Evolutionary conservation across 768 basidiomycete genomes (phyloP), one percentile per base, ranked within the genome.

Genomic region (Hypholoma sublateritium): DNA sequence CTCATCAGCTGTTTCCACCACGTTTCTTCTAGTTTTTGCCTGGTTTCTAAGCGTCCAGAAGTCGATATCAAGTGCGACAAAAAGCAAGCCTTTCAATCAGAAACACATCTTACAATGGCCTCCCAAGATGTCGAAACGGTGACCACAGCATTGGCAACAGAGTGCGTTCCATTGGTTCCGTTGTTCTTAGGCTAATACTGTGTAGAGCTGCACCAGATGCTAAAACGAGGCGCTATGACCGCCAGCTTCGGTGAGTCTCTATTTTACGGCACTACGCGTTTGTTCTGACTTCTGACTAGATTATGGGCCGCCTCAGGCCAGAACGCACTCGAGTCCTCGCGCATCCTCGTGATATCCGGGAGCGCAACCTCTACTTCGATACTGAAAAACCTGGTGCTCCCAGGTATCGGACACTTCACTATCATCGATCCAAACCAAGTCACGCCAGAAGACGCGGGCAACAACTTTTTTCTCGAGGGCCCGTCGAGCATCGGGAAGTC

Each of bases 231-330:
- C 83, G 93, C 45, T 99, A 98, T 68, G 96, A 99, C 72, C 87
- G 96, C 54, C 96, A 99, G 72, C 83, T 98, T 35, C 81, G 95
- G 93, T 93, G 58, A 41, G 81, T 65, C 19, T 47, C 17, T 42
- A 37, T 34, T 49, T 39, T 49, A 24, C 17, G 17, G n/a, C 39
- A 19, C 25, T 35, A 32, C 43, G 34, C 32, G 21, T 12, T n/a
- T 37, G 14, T 34, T 21, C 17, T 35, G 25, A 13, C 36, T 56
- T 9, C 22, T 34, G 22, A 8, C 47, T 65, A 92, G 93, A 21
- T 78, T 99, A 21, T 99, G 96, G 96, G 96, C 95, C 11, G 85
- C 92, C 2, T 85, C 89, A 1, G 97, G 96, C 4, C 96, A 99
- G 71, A 75, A 78, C 22, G 93, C 93, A 0, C 87, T 98, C 56